A percentile compares a stretch with the other conserved stretches of the same genome.
phyloP scores from a whole-genome alignment of 202 grass and related monocot genomes.

The Eragrostis tef region DNA sequence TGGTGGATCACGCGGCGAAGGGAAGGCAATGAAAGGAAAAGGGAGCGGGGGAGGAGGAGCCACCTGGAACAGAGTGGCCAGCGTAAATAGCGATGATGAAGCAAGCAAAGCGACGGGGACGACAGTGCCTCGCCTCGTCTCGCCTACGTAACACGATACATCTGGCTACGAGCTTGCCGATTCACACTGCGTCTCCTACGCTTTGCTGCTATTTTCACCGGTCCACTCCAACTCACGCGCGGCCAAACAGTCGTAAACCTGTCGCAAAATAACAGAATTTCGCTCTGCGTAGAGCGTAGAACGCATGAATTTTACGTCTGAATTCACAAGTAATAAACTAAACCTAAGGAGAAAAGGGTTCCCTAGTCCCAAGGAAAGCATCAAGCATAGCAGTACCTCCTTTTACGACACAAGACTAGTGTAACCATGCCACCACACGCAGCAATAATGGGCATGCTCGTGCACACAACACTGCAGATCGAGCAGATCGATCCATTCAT shows the following conservation, averaged over 20 bases:
- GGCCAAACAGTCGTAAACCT: not conserved
- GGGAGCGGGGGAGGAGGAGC: conserved; percentile 20
- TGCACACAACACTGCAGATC: not conserved
- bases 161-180: not conserved
- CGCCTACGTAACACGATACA: not conserved
- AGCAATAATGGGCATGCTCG: conserved; percentile 30
- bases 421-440: not conserved
- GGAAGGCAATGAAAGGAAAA: not conserved
- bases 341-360: not conserved
- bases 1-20: conserved; percentile 12
- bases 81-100: conserved; percentile 39
- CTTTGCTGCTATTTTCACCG: not conserved
- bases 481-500: not conserved
- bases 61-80: conserved; percentile 46
- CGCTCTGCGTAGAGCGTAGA: not conserved
- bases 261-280: too few species aligned
- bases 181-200: too few species aligned
- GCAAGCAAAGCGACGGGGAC: not conserved
- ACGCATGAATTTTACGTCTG: not conserved
- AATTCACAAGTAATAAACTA: too few species aligned
- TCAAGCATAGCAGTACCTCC: not conserved
- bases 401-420: not conserved
- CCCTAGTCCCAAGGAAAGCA: not conserved
- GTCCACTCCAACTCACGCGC: not conserved
- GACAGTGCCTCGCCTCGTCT: not conserved